phyloP scores from a whole-genome alignment of 2,329 filamentous ascomycete species.

The Xylaria sp. region DNA sequence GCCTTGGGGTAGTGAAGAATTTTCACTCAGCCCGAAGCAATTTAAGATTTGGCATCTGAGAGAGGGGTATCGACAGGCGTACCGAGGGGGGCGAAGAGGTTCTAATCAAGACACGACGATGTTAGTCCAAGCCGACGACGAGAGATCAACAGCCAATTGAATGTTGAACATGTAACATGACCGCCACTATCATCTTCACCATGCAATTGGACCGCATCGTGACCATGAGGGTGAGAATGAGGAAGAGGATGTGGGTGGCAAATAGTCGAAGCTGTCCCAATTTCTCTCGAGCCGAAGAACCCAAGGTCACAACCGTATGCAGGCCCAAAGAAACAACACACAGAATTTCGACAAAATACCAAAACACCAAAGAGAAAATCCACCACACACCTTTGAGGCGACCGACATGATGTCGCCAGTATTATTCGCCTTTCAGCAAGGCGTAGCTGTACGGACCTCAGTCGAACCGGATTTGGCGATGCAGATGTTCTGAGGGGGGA shows the following conservation, averaged over 20 bases:
- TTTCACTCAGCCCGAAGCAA: conserved; percentile 42
- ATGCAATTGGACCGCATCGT: neutral
- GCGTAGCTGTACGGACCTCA: conserved; percentile 54
- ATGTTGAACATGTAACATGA: conserved; percentile 19
- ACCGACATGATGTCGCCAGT: conserved; percentile 70
- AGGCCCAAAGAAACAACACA: neutral
- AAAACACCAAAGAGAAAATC: neutral
- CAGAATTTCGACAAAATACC: neutral
- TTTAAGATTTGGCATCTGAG: conserved; percentile 26
- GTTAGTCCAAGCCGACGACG: conserved; percentile 43
- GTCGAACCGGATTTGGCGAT: conserved; percentile 45
- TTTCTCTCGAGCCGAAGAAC: neutral
- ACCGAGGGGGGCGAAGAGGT: conserved; percentile 99
- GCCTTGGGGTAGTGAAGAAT: conserved; percentile 32
- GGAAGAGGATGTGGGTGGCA: neutral
- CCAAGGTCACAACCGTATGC: neutral
- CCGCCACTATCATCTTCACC: neutral
- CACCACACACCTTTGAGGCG: conserved; percentile 67
- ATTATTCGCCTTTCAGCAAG: conserved; percentile 64
- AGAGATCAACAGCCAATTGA: conserved; percentile 24
- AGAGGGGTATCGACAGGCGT: conserved; percentile 55
- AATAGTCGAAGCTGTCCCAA: neutral
- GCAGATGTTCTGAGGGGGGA: conserved; percentile 40
- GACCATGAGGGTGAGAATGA: neutral
- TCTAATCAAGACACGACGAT: conserved; percentile 64